phyloP scores from a whole-genome alignment of 169 alveolate genomes.

The Plasmodium fragile region DNA sequence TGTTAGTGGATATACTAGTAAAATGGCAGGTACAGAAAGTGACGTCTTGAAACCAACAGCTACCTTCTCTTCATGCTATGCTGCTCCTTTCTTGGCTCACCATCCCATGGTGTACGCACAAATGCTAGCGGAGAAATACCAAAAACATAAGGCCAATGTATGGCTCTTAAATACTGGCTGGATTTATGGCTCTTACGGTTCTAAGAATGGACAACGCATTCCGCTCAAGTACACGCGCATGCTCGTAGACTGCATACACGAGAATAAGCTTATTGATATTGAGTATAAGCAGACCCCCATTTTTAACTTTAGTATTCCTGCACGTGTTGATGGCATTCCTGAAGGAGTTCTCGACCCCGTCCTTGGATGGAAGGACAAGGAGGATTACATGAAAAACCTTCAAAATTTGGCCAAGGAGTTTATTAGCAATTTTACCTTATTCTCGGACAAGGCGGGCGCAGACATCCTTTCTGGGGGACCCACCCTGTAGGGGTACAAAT shows the following conservation, averaged over 20 bases:
- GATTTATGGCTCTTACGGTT: slow-evolving; percentile 95
- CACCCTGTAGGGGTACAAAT: background rate
- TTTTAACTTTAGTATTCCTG: slow-evolving; percentile 91
- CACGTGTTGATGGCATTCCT: slow-evolving; percentile 88
- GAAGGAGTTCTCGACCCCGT: slow-evolving; percentile 87
- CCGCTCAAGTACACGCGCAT: slow-evolving; percentile 91
- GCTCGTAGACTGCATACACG: slow-evolving; percentile 94
- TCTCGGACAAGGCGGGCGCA: slow-evolving; percentile 66
- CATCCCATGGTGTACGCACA: slow-evolving; percentile 96
- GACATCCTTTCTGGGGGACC: slow-evolving; percentile 67
- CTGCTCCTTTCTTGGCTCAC: slow-evolving; percentile 95
- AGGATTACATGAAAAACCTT: slow-evolving; percentile 83
- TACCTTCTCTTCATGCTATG: slow-evolving; percentile 97
- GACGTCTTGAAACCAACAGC: slow-evolving; percentile 94
- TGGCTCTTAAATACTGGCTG: slow-evolving; percentile 97
- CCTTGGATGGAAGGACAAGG: slow-evolving; percentile 91
- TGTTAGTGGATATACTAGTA: slow-evolving; percentile 96
- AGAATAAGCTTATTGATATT: slow-evolving; percentile 81
- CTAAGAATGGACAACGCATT: slow-evolving; percentile 92
- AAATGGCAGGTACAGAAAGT: slow-evolving; percentile 96
- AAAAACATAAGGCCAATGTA: slow-evolving; percentile 84
- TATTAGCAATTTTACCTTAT: slow-evolving; percentile 89
- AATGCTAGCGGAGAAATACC: slow-evolving; percentile 84
- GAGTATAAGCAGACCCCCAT: slow-evolving; percentile 85
- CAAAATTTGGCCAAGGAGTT: slow-evolving; percentile 87